These are phyloP conservation scores for Pogostemon cablin DNA, from an alignment of 257 asterid genomes.

Conservation along the genomic window DNA sequence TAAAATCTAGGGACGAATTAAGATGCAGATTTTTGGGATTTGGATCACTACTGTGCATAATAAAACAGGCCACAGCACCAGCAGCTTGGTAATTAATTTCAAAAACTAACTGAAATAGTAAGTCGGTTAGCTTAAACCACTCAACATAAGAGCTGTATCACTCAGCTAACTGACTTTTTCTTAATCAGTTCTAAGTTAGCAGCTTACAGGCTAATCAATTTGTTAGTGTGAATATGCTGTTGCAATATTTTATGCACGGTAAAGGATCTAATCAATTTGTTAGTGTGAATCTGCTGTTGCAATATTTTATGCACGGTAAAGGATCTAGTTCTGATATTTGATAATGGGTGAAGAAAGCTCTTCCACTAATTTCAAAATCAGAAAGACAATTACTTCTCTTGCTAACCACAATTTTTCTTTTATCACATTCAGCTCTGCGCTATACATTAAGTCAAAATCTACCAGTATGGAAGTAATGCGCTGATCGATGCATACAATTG, in stretches of 20 bases:
- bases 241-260: not conserved
- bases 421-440: not conserved
- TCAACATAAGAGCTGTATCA: not conserved
- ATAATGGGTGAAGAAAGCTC: constrained; percentile 7
- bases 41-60: not conserved
- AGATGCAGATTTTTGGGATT: not conserved
- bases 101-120: not conserved
- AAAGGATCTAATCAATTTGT: not conserved
- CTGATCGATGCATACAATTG: not conserved
- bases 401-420: not conserved
- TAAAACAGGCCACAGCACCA: not conserved
- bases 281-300: not conserved
- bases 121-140: not conserved
- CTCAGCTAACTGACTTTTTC: not conserved
- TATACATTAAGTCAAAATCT: not conserved
- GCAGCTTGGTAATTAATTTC: not conserved
- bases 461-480: not conserved
- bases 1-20: not conserved
- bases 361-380: not conserved
- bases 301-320: not conserved
- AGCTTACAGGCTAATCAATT: not conserved
- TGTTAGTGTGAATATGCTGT: not conserved
- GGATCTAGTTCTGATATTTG: not conserved
- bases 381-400: constrained; percentile 1
- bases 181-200: not conserved